Conservation (phyloP, 352 stramenopile genomes). For the Elongisporangium anandrum region DNA sequence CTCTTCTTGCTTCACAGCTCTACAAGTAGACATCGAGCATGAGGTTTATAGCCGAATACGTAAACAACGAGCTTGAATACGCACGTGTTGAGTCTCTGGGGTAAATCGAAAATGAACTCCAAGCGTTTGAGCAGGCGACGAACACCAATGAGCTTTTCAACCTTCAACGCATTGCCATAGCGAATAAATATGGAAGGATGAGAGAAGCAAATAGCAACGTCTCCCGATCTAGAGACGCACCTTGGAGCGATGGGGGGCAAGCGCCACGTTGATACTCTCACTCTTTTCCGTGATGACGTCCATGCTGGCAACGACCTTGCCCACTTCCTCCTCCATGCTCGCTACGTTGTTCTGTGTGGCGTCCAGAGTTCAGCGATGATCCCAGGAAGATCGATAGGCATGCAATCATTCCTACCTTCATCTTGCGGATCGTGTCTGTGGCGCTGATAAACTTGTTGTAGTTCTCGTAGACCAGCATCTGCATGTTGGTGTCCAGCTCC, state of each 20-base stretch:
- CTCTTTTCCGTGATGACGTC: constrained; percentile 85
- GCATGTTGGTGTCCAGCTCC: constrained; percentile 97
- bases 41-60: too few relatives aligned
- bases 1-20: constrained; percentile 84
- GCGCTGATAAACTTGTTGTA: constrained; percentile 99
- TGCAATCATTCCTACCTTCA: constrained; percentile 58
- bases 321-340: constrained; percentile 89
- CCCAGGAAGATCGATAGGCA: neutral
- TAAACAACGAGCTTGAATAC: neutral
- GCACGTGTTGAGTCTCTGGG: constrained; percentile 76
- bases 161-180: constrained; percentile 9
- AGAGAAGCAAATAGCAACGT: too few relatives aligned
- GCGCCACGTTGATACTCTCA: constrained; percentile 83
- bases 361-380: neutral
- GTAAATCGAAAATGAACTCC: constrained; percentile 97
- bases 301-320: constrained; percentile 84
- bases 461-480: constrained; percentile 99
- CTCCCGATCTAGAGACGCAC: too few relatives aligned
- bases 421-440: constrained; percentile 98
- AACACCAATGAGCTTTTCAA: constrained; percentile 97
- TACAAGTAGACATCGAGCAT: constrained; percentile 7
- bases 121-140: constrained; percentile 94
- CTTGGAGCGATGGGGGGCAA: constrained; percentile 80
- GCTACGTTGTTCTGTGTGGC: constrained; percentile 78
- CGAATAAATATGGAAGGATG: too few relatives aligned